Evolutionary conservation across 495 filamentous ascomycete species (phyloP).

Genomic region (Penicillium ochrochloron): DNA sequence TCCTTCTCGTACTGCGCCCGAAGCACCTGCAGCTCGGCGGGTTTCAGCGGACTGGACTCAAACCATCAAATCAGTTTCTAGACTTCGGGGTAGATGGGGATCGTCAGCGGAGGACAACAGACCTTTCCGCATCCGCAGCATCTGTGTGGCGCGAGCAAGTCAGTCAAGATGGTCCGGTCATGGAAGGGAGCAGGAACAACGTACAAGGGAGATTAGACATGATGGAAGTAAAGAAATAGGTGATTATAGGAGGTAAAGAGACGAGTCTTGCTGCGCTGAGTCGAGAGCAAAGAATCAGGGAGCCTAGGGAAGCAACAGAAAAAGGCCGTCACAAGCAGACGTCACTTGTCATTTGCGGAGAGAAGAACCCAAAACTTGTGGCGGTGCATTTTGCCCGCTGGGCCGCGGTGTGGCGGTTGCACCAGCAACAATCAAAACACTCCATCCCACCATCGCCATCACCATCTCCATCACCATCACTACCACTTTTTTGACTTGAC

Average conservation of each 20-base stretch:
- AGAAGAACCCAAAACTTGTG: constrained; percentile 40
- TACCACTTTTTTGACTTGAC: not conserved
- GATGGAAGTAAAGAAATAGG: constrained; percentile 13
- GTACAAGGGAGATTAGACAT: constrained; percentile 78
- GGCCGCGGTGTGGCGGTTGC: constrained; percentile 48
- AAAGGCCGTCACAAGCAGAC: constrained; percentile 26
- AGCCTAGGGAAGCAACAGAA: constrained; percentile 11
- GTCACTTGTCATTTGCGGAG: constrained; percentile 45
- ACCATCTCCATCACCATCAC: not conserved
- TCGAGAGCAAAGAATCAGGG: constrained; percentile 10
- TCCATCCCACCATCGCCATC: constrained; percentile 11
- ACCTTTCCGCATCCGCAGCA: constrained; percentile 97
- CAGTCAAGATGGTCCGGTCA: constrained; percentile 24
- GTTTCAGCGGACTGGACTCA: constrained; percentile 73
- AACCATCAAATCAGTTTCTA: constrained; percentile 19
- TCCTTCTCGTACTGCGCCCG: constrained; percentile 95
- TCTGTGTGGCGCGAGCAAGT: constrained; percentile 57
- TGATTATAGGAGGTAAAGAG: not conserved
- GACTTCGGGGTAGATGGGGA: constrained; percentile 1
- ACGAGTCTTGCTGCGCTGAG: constrained; percentile 11
- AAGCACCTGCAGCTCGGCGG: constrained; percentile 87
- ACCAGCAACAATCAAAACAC: constrained; percentile 50
- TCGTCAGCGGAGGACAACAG: constrained; percentile 45
- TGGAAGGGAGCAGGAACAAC: constrained; percentile 34
- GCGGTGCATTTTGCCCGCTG: constrained; percentile 40